These are phyloP conservation scores for Mycena capillaripes DNA, from an alignment of 768 basidiomycete species.

Conservation along the genomic window DNA sequence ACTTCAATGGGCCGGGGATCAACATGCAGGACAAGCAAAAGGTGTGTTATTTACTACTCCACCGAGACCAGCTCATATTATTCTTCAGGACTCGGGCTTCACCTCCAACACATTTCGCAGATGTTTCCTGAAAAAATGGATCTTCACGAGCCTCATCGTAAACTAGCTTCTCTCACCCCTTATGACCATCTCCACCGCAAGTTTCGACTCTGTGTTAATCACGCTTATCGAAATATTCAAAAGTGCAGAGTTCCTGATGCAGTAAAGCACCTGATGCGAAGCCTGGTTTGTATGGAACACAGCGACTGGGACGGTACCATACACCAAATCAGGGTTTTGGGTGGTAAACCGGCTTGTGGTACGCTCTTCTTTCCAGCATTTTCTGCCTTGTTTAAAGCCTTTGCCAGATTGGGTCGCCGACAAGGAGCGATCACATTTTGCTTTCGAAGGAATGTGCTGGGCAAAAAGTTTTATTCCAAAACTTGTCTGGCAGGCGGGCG, in stretches of 20 bases:
- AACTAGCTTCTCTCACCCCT: slow-evolving; percentile 23
- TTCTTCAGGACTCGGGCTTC: slow-evolving; percentile 38
- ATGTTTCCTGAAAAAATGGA: slow-evolving; percentile 26
- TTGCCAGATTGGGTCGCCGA: slow-evolving; percentile 47
- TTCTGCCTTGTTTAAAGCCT: no score
- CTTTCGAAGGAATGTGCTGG: slow-evolving; percentile 47
- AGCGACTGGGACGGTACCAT: slow-evolving; percentile 39
- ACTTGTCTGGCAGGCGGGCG: slow-evolving; percentile 42
- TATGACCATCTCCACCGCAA: slow-evolving; percentile 44
- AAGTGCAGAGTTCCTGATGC: slow-evolving; percentile 23
- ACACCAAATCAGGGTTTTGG: slow-evolving; percentile 21
- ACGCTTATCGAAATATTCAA: slow-evolving; percentile 42
- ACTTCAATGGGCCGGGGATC: slow-evolving; percentile 32
- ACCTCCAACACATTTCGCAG: slow-evolving; percentile 37
- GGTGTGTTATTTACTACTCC: no score
- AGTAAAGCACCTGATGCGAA: slow-evolving; percentile 40
- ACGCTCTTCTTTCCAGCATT: neutral
- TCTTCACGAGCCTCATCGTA: slow-evolving; percentile 40
- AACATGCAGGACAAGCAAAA: slow-evolving; percentile 38
- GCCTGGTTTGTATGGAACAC: slow-evolving; percentile 42
- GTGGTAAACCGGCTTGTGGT: slow-evolving; percentile 43
- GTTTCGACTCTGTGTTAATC: slow-evolving; percentile 39
- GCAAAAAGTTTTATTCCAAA: slow-evolving; percentile 42
- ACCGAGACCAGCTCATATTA: no score
- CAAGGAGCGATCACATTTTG: slow-evolving; percentile 42